Evolutionary conservation across 208 protist species (phyloP).

Genomic region (Trypanosoma scelopori): DNA sequence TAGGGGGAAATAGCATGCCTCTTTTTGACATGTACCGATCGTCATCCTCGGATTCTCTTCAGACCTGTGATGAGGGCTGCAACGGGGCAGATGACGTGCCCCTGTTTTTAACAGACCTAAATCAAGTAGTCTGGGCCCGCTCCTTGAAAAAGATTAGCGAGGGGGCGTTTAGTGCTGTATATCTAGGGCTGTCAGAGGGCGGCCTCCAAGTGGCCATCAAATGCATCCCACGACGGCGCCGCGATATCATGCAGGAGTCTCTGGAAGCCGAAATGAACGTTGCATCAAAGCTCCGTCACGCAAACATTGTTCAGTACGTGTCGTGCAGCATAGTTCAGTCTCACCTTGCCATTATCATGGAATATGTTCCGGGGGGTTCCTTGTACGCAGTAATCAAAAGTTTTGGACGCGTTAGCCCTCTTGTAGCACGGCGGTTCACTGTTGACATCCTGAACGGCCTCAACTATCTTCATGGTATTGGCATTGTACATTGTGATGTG

Average conservation of each 20-base stretch:
- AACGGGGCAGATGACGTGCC: conserved; percentile 41
- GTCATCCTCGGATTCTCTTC: conserved; percentile 5
- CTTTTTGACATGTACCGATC: conserved; percentile 24
- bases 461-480: conserved; percentile 69
- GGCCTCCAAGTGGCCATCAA: conserved; percentile 84
- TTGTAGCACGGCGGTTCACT: conserved; percentile 68
- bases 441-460: conserved; percentile 77
- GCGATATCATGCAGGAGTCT: conserved; percentile 59
- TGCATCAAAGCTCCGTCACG: conserved; percentile 58
- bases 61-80: conserved; percentile 15
- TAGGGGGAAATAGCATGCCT: not conserved
- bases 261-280: conserved; percentile 67
- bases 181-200: conserved; percentile 66
- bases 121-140: conserved; percentile 56
- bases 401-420: conserved; percentile 58
- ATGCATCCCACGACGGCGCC: conserved; percentile 60
- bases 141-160: conserved; percentile 61
- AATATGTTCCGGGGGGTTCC: conserved; percentile 83
- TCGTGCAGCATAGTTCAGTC: conserved; percentile 57
- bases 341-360: conserved; percentile 82
- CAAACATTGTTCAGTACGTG: conserved; percentile 82
- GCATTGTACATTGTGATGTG: conserved; percentile 82
- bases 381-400: conserved; percentile 67
- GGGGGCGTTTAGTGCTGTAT: conserved; percentile 73
- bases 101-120: conserved; percentile 52